Evolutionary conservation across 129 eudicot genomes (phyloP), one percentile per base, ranked within the genome.

Genomic region (Escallonia rubra): DNA sequence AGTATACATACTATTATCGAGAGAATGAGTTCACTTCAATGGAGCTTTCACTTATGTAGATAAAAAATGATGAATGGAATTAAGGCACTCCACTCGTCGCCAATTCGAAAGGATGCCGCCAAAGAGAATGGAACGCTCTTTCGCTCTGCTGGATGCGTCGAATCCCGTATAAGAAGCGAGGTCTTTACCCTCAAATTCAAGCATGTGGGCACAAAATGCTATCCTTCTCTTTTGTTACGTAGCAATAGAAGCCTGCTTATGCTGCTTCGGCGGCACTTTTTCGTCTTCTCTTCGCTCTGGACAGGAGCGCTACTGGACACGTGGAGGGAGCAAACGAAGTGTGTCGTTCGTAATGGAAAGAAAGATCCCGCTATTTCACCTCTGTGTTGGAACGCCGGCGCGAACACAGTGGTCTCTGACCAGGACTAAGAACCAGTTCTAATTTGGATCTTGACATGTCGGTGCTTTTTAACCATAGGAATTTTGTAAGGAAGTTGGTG

Each of bases 401-500:
- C 34, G 0, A 23, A 23, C 34, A 23, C 1, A 23, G 34, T 23
- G 34, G 34, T 23, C 34, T 23, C 1, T 23, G 34, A 23, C 34
- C 1, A 23, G 39, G 54, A 63, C 54, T 13, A 43, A 7, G 68
- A 63, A 63, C 54, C 40, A 43, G 49, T 66, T 66, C 45, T 15
- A 66, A 66, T 66, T 68, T 56, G 63, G 53, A 68, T 56, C 64
- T 68, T 68, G 52, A 68, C 63, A 68, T 68, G 72, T 56, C 52
- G 52, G 53, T 68, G 72, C 12, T 68, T 67, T 67, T 67, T 66
- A 66, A 66, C 2, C 71, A 14, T 66, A 66, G 60, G 71, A 44
- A 66, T 50, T 50, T 66, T 53, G 72, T 51, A 3, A 41, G 50
- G 52, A 54, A 12, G 63, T 68, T 41, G 63, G 63, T 41, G 47